A percentile compares a stretch with the other conserved stretches of the same genome.
Evolutionary conservation across 108 stramenopile species (phyloP).

Genomic region (Heterococcus sp.): DNA sequence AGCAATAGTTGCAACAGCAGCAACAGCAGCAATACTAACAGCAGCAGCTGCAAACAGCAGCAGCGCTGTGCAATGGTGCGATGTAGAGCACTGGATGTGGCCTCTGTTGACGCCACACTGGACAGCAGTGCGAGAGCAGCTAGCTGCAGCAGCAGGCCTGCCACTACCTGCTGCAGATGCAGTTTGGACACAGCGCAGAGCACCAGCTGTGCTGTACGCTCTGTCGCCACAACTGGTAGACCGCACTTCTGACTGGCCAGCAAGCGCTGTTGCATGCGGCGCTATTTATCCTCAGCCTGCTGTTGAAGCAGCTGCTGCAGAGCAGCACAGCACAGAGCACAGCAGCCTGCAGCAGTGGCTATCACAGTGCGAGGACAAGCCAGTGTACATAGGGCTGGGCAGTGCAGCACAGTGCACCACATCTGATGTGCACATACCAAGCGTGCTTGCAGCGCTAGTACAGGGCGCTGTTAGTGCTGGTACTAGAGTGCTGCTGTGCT

Average conservation of each 20-base stretch:
- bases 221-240: not conserved
- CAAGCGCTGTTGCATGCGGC: not conserved
- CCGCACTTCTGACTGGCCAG: not conserved
- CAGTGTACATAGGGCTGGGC: not conserved
- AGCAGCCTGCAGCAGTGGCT: not conserved
- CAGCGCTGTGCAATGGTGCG: not conserved
- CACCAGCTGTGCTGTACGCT: not conserved
- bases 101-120: constrained; percentile 20
- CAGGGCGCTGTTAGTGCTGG: not conserved
- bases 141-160: not conserved
- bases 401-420: not conserved
- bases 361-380: not conserved
- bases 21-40: not conserved
- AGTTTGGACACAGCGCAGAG: too few relatives aligned
- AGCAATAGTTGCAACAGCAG: not conserved
- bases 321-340: not conserved
- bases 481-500: not conserved
- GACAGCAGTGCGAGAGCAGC: not conserved
- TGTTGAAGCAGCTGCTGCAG: not conserved
- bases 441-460: not conserved
- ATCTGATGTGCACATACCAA: not conserved
- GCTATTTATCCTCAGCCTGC: not conserved
- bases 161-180: not conserved
- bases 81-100: constrained; percentile 49
- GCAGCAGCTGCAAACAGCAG: not conserved